A percentile compares a stretch with the other conserved stretches of the same genome.
Evolutionary conservation across 164 flowering plant species (phyloP).

Genomic region (Hamamelis virginiana): DNA sequence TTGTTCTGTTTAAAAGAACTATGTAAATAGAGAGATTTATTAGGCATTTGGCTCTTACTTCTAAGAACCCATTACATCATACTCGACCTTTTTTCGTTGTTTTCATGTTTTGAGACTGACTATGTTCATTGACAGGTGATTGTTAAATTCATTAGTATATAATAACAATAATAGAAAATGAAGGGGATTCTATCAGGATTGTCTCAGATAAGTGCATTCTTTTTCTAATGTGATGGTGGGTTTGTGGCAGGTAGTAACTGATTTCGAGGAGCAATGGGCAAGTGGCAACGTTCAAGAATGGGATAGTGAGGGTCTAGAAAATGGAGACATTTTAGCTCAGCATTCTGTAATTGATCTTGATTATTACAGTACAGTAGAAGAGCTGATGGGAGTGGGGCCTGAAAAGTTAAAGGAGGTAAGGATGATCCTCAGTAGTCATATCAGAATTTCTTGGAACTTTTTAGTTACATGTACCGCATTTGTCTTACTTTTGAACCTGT

Average conservation of each 20-base stretch:
- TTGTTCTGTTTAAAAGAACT: neutral
- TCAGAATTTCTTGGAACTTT: neutral
- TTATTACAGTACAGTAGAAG: slow-evolving; percentile 76
- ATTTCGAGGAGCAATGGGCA: slow-evolving; percentile 85
- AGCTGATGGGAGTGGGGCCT: slow-evolving; percentile 76
- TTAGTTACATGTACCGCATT: neutral
- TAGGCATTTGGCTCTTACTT: neutral
- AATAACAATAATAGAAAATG: too few relatives aligned
- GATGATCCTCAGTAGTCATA: neutral
- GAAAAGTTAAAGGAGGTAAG: slow-evolving; percentile 90
- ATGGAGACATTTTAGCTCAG: slow-evolving; percentile 46
- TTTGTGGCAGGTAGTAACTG: slow-evolving; percentile 60
- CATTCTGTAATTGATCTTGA: slow-evolving; percentile 71
- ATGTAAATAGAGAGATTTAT: neutral
- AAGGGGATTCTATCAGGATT: neutral
- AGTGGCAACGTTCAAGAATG: slow-evolving; percentile 64
- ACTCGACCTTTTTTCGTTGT: too few relatives aligned
- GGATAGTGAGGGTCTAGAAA: slow-evolving; percentile 66
- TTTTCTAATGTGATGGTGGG: slow-evolving; percentile 4
- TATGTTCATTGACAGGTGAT: too few relatives aligned
- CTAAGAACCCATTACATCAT: neutral
- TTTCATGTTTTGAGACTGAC: too few relatives aligned
- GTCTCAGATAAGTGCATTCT: neutral
- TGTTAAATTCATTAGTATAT: too few relatives aligned
- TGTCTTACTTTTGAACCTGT: neutral